Percentiles rank a stretch among this genome's conserved stretches.
phyloP scores from a whole-genome alignment of 129 eudicot genomes.

The Calendula officinalis region DNA sequence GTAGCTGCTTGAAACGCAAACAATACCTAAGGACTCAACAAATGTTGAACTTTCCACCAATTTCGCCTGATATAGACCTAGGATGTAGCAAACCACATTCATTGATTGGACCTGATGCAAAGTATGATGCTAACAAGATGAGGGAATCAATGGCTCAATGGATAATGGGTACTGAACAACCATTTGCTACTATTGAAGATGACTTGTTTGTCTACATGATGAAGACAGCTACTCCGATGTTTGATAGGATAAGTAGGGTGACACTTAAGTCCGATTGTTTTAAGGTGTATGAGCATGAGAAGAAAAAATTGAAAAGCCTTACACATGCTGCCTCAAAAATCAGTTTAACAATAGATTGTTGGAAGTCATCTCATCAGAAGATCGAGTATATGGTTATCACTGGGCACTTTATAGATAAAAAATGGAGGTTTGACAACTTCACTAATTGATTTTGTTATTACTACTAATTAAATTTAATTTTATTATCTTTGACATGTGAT shows the following conservation, averaged over 20 bases:
- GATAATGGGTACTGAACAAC: constrained; percentile 21
- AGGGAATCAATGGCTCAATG: constrained; percentile 2
- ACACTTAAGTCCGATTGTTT: constrained; percentile 3
- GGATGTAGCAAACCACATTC: not conserved
- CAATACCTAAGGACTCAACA: too few species aligned
- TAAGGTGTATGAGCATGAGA: constrained; percentile 13
- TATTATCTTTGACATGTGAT: too few species aligned
- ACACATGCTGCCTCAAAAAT: not conserved
- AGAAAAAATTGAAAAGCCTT: constrained; percentile 1
- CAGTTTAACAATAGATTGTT: constrained; percentile 15
- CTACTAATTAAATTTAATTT: too few species aligned
- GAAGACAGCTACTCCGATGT: not conserved
- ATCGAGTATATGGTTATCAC: constrained; percentile 24
- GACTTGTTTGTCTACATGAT: constrained; percentile 12
- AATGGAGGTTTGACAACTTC: too few species aligned
- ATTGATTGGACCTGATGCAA: too few species aligned
- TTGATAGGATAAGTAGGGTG: not conserved
- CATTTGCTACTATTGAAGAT: constrained; percentile 7
- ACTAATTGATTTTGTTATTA: too few species aligned
- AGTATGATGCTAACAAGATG: constrained; percentile 14
- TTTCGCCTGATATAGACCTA: too few species aligned
- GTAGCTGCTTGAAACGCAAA: too few species aligned
- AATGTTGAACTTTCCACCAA: too few species aligned
- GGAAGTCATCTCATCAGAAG: constrained; percentile 14
- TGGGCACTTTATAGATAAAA: too few species aligned